phyloP scores from a whole-genome alignment of 208 protist genomes.

The Trypanosoma rangeli region DNA sequence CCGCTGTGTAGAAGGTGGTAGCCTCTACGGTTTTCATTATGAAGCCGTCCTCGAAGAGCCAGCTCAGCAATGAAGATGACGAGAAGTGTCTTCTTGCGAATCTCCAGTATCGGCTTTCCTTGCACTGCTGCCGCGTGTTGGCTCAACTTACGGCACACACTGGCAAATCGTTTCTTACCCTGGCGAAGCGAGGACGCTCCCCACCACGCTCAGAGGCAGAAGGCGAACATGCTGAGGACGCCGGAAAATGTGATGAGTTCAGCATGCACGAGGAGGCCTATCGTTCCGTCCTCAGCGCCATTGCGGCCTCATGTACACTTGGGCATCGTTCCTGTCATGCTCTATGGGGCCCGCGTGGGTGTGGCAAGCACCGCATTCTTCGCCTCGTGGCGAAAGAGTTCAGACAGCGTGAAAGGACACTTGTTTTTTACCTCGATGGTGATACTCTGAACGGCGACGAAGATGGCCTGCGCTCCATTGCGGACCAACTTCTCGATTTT shows the following conservation, averaged over 20 bases:
- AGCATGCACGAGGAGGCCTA: constrained; percentile 53
- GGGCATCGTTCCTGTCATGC: constrained; percentile 78
- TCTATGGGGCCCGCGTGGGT: constrained; percentile 71
- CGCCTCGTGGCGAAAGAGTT: constrained; percentile 65
- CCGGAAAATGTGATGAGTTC: constrained; percentile 20
- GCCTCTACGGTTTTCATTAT: background rate
- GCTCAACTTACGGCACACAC: constrained; percentile 29
- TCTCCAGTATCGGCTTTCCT: constrained; percentile 32
- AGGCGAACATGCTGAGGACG: constrained; percentile 1
- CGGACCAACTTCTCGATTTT: constrained; percentile 68
- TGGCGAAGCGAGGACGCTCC: constrained; percentile 32
- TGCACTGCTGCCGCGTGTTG: constrained; percentile 34
- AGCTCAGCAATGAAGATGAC: background rate
- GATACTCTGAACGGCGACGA: constrained; percentile 63
- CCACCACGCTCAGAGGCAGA: constrained; percentile 5
- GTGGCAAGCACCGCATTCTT: constrained; percentile 72
- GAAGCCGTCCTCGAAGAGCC: background rate
- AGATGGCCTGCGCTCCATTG: constrained; percentile 58
- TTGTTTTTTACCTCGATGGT: constrained; percentile 73
- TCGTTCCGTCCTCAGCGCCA: constrained; percentile 62
- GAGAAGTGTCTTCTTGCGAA: constrained; percentile 34
- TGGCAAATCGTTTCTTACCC: constrained; percentile 28
- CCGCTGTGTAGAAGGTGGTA: background rate
- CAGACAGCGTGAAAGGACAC: constrained; percentile 38
- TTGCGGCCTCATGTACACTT: constrained; percentile 68